These are phyloP conservation scores for Torulaspora indica DNA, from an alignment of 805 yeast species.

Conservation along the genomic window DNA sequence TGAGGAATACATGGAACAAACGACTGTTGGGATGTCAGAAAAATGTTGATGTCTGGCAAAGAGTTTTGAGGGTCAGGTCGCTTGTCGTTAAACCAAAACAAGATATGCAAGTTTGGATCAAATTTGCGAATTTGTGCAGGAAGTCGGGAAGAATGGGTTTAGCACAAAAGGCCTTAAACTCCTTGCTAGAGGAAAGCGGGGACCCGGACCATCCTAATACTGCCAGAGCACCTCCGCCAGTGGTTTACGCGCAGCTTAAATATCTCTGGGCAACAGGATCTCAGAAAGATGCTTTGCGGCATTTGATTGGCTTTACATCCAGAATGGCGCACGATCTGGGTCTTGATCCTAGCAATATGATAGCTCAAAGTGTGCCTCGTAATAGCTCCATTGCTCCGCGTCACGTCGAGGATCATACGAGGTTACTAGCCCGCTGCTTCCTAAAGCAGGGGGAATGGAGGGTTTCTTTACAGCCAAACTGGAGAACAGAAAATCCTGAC, in stretches of 20 bases:
- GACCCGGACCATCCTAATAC: constrained; percentile 47
- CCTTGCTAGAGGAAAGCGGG: constrained; percentile 69
- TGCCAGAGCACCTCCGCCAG: constrained; percentile 90
- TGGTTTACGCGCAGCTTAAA: constrained; percentile 93
- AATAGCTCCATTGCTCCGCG: constrained; percentile 43
- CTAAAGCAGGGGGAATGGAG: constrained; percentile 99
- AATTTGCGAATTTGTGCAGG: constrained; percentile 92
- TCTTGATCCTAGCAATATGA: constrained; percentile 77
- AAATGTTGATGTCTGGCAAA: constrained; percentile 98
- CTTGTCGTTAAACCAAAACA: constrained; percentile 91
- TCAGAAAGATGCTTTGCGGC: constrained; percentile 77
- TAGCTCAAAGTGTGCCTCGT: constrained; percentile 78
- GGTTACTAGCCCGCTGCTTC: constrained; percentile 85
- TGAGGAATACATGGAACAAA: constrained; percentile 91
- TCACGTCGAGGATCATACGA: constrained; percentile 78
- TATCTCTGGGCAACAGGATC: constrained; percentile 96
- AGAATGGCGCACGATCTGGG: constrained; percentile 87
- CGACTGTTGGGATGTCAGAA: constrained; percentile 90
- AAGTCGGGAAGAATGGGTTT: constrained; percentile 88
- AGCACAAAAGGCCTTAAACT: constrained; percentile 86
- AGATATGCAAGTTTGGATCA: constrained; percentile 97
- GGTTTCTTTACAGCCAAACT: constrained; percentile 67
- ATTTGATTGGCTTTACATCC: constrained; percentile 84
- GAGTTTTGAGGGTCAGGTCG: constrained; percentile 88
- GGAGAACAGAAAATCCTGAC: constrained; percentile 76